Conservation (phyloP, 345 rosid genomes). For the Eucalyptus erythrocorys region DNA sequence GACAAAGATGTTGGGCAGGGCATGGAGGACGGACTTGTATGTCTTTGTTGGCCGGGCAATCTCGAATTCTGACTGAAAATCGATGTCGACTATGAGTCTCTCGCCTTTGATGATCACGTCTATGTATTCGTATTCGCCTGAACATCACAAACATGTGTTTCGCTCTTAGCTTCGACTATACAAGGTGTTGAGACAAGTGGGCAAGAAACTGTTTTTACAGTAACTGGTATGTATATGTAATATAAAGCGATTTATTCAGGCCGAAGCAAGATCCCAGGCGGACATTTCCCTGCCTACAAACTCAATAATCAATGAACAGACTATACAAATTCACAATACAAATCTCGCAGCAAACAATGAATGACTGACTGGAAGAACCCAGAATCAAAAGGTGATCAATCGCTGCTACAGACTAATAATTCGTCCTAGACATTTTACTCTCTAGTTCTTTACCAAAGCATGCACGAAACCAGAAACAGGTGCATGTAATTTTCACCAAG, state of each 20-base stretch:
- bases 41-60: constrained; percentile 74
- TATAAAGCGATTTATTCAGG: neutral
- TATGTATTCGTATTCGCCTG: constrained; percentile 77
- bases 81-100: constrained; percentile 63
- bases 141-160: neutral
- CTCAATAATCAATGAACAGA: neutral
- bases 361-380: neutral
- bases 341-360: neutral
- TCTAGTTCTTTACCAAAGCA: neutral
- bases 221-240: neutral
- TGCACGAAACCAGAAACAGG: neutral
- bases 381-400: neutral
- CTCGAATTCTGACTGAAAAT: constrained; percentile 80
- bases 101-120: constrained; percentile 55
- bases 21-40: constrained; percentile 58
- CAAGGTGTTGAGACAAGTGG: neutral
- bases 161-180: neutral
- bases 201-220: neutral
- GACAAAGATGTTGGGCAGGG: constrained; percentile 61
- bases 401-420: neutral
- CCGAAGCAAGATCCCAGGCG: neutral
- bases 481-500: neutral
- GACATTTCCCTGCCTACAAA: neutral
- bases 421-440: neutral
- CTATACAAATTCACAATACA: neutral